A percentile compares a stretch with the other conserved stretches of the same genome.
Evolutionary conservation across 2,329 filamentous ascomycete species (phyloP).

Genomic region (Sarocladium strictum): DNA sequence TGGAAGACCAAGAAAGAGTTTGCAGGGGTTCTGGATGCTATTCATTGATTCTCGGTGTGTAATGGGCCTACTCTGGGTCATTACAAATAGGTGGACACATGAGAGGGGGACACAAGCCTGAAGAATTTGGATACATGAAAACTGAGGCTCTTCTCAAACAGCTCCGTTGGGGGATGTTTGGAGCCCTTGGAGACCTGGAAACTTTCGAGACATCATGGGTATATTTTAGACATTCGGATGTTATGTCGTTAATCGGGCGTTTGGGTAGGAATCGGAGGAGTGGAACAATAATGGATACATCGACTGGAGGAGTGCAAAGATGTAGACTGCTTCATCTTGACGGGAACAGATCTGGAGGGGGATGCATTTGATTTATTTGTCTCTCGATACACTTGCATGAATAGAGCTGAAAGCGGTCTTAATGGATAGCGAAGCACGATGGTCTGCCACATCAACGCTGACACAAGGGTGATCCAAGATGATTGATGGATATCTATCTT

Average conservation of each 20-base stretch:
- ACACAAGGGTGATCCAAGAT: too few species aligned
- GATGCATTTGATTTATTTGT: not conserved
- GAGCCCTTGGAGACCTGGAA: not conserved
- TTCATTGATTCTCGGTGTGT: too few species aligned
- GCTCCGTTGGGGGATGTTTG: too few species aligned
- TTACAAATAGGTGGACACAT: too few species aligned
- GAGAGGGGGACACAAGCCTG: too few species aligned
- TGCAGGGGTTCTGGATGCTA: conserved; percentile 36
- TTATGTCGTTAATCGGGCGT: not conserved
- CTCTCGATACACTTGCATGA: not conserved
- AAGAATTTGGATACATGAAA: not conserved
- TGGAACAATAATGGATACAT: not conserved
- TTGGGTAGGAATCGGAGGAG: not conserved
- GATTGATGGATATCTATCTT: too few species aligned
- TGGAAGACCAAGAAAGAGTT: conserved; percentile 58
- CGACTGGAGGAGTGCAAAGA: not conserved
- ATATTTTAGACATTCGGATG: conserved; percentile 4
- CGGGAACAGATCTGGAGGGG: not conserved
- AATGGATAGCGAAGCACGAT: conserved; percentile 3
- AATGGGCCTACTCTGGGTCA: too few species aligned
- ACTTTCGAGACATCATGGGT: not conserved
- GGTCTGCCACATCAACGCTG: too few species aligned
- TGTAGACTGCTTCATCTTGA: not conserved
- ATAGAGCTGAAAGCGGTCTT: conserved; percentile 1
- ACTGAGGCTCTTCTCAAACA: too few species aligned